Conservation (phyloP, 2,329 filamentous ascomycete genomes). For the Helotiales sp. region DNA sequence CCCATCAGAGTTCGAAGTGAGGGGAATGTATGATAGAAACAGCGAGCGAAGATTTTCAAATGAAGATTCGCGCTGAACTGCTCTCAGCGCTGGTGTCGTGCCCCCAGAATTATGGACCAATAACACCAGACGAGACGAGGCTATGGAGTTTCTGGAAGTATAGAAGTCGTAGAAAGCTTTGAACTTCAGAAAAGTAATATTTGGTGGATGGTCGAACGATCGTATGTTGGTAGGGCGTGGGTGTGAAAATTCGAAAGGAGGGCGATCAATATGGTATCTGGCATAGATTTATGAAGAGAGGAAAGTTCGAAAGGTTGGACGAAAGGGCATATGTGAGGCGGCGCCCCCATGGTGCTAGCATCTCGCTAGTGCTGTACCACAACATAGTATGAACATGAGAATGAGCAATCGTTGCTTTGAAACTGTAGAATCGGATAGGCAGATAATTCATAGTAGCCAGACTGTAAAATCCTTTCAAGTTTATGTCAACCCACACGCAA, state of each 20-base stretch:
- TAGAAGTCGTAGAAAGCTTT: neutral
- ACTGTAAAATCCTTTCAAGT: too few species aligned
- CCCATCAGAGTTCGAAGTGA: conserved; percentile 31
- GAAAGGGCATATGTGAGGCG: too few species aligned
- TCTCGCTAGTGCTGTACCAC: too few species aligned
- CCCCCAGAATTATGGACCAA: conserved; percentile 5
- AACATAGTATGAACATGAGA: too few species aligned
- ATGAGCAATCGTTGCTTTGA: too few species aligned
- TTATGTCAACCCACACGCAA: too few species aligned
- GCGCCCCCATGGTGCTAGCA: too few species aligned
- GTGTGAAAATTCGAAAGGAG: neutral
- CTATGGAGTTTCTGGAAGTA: neutral
- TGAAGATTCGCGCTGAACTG: conserved; percentile 10
- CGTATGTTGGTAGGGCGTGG: neutral
- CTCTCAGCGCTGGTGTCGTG: conserved; percentile 3
- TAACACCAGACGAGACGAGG: conserved; percentile 6
- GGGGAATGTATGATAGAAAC: neutral
- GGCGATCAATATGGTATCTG: neutral
- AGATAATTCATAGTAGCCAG: too few species aligned
- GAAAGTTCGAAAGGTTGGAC: too few species aligned
- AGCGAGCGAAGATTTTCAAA: neutral
- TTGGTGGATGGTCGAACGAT: neutral
- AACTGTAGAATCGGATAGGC: too few species aligned
- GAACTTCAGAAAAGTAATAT: neutral
- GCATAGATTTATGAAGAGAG: neutral